phyloP scores from a whole-genome alignment of 208 protist species.

The Acanthamoeba castellanii region DNA sequence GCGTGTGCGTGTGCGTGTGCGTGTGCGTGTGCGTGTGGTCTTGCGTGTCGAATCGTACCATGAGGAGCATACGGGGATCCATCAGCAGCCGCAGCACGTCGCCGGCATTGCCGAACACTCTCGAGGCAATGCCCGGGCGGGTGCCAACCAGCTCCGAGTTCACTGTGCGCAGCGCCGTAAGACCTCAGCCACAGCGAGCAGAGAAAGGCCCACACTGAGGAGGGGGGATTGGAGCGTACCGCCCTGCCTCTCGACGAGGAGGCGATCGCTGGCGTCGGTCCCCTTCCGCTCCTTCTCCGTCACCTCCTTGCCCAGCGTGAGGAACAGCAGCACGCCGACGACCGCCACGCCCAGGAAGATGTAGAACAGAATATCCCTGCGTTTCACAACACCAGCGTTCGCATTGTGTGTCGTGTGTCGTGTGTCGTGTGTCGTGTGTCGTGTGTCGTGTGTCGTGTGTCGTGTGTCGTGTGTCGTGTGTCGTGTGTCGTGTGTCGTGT shows the following conservation, averaged over 20 bases:
- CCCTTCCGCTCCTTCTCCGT: constrained; percentile 11
- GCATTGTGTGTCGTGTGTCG: neutral
- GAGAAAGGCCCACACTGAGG: too few species aligned
- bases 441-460: neutral
- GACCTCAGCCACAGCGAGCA: neutral
- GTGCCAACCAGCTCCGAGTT: neutral
- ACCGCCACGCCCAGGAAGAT: constrained; percentile 44
- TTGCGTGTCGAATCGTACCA: neutral
- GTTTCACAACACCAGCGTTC: neutral
- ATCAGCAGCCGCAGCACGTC: constrained; percentile 16
- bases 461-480: neutral
- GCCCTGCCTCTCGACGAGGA: neutral
- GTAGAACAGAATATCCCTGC: constrained; percentile 55
- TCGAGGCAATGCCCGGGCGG: neutral
- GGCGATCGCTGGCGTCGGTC: neutral
- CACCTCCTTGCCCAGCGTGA: constrained; percentile 35
- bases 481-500: neutral
- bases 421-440: neutral
- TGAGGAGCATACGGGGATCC: constrained; percentile 41
- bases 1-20: too few species aligned
- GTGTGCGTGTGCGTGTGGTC: neutral
- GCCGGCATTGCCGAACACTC: neutral
- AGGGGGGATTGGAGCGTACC: neutral
- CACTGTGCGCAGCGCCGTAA: neutral
- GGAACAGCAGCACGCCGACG: neutral